phyloP scores from a whole-genome alignment of 768 basidiomycete species.

The Calocybe cyanea region DNA sequence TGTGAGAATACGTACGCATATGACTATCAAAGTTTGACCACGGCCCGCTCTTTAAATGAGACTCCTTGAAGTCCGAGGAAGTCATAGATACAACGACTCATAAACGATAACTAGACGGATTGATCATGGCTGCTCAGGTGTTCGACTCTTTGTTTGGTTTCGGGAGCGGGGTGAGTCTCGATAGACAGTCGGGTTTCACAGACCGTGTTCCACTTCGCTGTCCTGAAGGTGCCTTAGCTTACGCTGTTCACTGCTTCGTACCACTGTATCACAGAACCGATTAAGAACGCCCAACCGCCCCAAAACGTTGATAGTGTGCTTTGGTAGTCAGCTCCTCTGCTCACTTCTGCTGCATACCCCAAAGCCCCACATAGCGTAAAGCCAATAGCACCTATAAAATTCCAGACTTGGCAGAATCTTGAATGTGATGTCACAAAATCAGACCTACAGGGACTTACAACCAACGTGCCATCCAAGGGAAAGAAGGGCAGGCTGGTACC shows the following conservation, averaged over 20 bases:
- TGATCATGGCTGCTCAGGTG: too few species aligned
- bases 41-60: too few species aligned
- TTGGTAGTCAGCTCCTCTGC: slow-evolving; percentile 41
- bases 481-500: slow-evolving; percentile 43
- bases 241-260: slow-evolving; percentile 49
- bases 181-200: too few species aligned
- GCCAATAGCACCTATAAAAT: slow-evolving; percentile 53
- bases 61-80: too few species aligned
- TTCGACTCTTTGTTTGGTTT: too few species aligned
- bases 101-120: too few species aligned
- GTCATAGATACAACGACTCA: too few species aligned
- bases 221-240: too few species aligned
- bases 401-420: slow-evolving; percentile 41
- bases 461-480: slow-evolving; percentile 57
- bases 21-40: too few species aligned
- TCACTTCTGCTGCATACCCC: slow-evolving; percentile 36
- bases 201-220: too few species aligned
- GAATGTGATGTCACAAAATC: neutral
- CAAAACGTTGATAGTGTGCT: slow-evolving; percentile 54
- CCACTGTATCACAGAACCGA: slow-evolving; percentile 52
- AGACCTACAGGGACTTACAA: slow-evolving; percentile 21
- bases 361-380: slow-evolving; percentile 58
- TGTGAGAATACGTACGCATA: too few species aligned
- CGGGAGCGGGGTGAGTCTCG: too few species aligned
- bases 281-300: slow-evolving; percentile 61